phyloP scores from a whole-genome alignment of 495 filamentous ascomycete genomes.

The Thozetella sp. region DNA sequence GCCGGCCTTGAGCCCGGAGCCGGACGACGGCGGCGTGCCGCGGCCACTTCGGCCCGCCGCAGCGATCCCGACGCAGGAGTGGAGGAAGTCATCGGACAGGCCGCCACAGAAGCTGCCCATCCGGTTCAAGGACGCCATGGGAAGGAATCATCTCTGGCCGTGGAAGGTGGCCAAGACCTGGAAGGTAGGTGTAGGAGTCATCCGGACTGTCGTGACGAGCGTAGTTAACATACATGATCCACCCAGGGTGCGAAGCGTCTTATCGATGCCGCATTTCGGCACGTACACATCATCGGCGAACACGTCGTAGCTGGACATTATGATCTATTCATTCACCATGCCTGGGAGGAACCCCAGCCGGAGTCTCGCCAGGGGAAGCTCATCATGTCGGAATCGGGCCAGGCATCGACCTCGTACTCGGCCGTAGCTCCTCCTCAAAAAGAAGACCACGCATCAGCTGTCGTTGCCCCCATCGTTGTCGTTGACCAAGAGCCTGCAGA shows the following conservation, averaged over 20 bases:
- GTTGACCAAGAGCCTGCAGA: not conserved
- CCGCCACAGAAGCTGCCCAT: conserved; percentile 50
- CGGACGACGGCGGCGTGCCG: not conserved
- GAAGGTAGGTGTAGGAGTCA: conserved; percentile 52
- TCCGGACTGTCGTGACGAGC: no score
- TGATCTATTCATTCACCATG: conserved; percentile 41
- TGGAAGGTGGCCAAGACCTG: conserved; percentile 68
- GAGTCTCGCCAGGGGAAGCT: not conserved
- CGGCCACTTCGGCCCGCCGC: not conserved
- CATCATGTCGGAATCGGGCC: not conserved
- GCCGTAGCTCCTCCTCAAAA: not conserved
- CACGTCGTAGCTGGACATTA: conserved; percentile 50
- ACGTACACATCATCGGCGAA: conserved; percentile 47
- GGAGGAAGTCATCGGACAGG: conserved; percentile 22
- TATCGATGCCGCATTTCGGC: conserved; percentile 46
- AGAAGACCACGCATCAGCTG: not conserved
- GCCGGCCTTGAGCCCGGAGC: not conserved
- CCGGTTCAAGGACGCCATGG: conserved; percentile 68
- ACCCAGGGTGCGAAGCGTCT: conserved; percentile 55
- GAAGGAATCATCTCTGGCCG: conserved; percentile 65
- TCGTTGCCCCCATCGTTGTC: not conserved
- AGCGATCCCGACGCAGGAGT: not conserved
- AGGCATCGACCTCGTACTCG: not conserved
- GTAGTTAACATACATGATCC: no score
- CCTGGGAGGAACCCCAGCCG: conserved; percentile 1